phyloP scores from a whole-genome alignment of 148 eudicot species.

The Chenopodium suecicum region DNA sequence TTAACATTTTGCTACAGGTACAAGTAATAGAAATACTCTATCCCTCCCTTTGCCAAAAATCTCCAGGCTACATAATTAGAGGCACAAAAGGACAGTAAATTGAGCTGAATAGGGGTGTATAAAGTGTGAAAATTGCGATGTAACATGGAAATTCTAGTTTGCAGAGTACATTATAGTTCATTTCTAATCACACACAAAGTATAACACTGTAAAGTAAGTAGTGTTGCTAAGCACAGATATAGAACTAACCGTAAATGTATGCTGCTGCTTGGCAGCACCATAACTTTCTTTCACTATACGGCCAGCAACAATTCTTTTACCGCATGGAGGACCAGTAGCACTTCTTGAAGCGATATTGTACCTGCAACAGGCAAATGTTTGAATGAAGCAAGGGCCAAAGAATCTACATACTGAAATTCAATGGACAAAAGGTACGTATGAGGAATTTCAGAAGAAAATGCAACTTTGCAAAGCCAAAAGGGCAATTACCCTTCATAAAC shows the following conservation, averaged over 20 bases:
- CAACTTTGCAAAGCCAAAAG: background rate
- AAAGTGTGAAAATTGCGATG: background rate
- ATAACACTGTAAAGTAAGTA: background rate
- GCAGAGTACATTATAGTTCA: background rate
- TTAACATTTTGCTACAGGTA: background rate
- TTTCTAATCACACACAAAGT: background rate
- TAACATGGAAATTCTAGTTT: background rate
- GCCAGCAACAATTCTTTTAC: constrained; percentile 65
- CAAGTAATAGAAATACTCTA: background rate
- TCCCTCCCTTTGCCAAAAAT: background rate
- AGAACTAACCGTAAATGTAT: constrained; percentile 74
- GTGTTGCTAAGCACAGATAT: background rate
- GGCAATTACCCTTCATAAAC: constrained; percentile 67
- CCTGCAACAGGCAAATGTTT: constrained; percentile 37
- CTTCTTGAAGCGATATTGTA: constrained; percentile 68
- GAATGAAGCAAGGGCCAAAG: background rate
- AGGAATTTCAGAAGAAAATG: background rate
- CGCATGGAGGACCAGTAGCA: constrained; percentile 78
- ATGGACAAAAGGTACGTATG: background rate
- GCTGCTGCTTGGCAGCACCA: constrained; percentile 89
- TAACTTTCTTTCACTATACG: constrained; percentile 88
- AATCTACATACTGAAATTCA: background rate
- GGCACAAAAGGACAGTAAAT: background rate
- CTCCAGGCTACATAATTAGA: background rate
- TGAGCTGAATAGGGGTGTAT: background rate